A percentile compares a stretch with the other conserved stretches of the same genome.
Evolutionary conservation across 2,329 filamentous ascomycete species (phyloP).

Genomic region (Didymella keratinophila): DNA sequence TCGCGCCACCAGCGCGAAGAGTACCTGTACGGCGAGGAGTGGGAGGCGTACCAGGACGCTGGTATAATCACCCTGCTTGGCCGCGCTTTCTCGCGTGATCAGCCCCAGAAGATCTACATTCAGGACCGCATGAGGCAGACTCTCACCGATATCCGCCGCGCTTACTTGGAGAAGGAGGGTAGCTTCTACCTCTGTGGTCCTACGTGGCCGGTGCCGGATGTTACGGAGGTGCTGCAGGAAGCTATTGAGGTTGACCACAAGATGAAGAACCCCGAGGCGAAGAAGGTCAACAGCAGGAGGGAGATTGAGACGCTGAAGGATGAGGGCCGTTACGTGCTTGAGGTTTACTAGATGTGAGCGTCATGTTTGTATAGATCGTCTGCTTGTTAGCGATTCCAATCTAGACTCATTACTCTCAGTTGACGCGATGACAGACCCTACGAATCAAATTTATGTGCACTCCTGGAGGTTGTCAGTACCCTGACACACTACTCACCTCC

Average conservation of each 20-base stretch:
- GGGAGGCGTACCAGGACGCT: slow-evolving; percentile 96
- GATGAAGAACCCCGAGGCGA: slow-evolving; percentile 58
- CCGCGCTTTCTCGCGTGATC: slow-evolving; percentile 93
- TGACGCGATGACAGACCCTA: too few species aligned
- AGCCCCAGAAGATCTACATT: slow-evolving; percentile 99
- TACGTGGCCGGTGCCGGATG: slow-evolving; percentile 98
- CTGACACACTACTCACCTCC: too few species aligned
- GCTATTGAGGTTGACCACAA: slow-evolving; percentile 81
- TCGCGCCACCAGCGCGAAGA: slow-evolving; percentile 97
- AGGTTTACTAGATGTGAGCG: slow-evolving; percentile 77
- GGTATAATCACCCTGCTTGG: slow-evolving; percentile 95
- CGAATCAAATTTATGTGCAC: too few species aligned
- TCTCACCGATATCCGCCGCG: slow-evolving; percentile 79
- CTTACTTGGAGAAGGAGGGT: slow-evolving; percentile 87
- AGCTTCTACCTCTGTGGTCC: slow-evolving; percentile 97
- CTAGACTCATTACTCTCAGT: background rate
- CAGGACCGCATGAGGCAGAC: slow-evolving; percentile 97
- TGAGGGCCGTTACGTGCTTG: slow-evolving; percentile 88
- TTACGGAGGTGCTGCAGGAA: slow-evolving; percentile 92
- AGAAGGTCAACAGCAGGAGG: slow-evolving; percentile 84
- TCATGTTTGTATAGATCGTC: slow-evolving; percentile 5
- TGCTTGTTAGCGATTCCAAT: slow-evolving; percentile 3
- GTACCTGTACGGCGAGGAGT: slow-evolving; percentile 98
- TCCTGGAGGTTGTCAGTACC: too few species aligned
- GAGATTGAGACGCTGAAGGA: slow-evolving; percentile 99